These are phyloP conservation scores for Curvularia sp. DNA, from an alignment of 2,329 filamentous ascomycete species.

Conservation along the genomic window DNA sequence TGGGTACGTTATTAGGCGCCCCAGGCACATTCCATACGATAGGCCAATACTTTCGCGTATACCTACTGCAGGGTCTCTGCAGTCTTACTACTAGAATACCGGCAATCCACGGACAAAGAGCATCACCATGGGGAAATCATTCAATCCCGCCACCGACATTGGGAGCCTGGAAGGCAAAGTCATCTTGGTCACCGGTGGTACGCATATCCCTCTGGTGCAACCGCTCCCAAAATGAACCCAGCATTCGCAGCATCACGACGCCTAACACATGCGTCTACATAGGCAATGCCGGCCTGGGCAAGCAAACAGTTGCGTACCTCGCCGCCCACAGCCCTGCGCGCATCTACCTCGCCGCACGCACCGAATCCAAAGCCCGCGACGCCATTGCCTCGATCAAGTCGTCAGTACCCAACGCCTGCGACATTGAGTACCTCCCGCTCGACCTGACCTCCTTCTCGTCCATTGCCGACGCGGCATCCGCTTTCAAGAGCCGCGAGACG, in stretches of 20 bases:
- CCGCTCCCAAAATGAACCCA: not conserved
- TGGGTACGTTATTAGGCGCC: not conserved
- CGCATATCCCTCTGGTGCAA: not conserved
- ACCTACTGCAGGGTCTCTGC: not conserved
- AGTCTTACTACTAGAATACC: not conserved
- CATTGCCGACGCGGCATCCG: constrained; percentile 47
- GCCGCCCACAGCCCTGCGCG: constrained; percentile 54
- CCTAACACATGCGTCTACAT: constrained; percentile 10
- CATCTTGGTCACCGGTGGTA: constrained; percentile 50
- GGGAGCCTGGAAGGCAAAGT: constrained; percentile 42
- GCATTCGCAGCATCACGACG: not conserved
- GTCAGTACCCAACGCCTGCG: constrained; percentile 43
- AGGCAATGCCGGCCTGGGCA: constrained; percentile 59
- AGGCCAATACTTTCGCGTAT: not conserved
- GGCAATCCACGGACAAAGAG: constrained; percentile 7
- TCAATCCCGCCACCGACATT: constrained; percentile 38
- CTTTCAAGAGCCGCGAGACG: constrained; percentile 46
- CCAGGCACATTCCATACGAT: no score
- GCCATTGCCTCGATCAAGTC: constrained; percentile 53
- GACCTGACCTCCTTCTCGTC: constrained; percentile 55
- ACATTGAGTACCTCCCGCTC: constrained; percentile 51
- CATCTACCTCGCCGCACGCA: constrained; percentile 59
- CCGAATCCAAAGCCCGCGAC: constrained; percentile 51
- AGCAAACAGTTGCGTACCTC: constrained; percentile 55
- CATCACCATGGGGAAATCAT: constrained; percentile 30